A percentile compares a stretch with the other conserved stretches of the same genome.
phyloP scores from a whole-genome alignment of 2,329 filamentous ascomycete genomes.

The Madurella fahalii region DNA sequence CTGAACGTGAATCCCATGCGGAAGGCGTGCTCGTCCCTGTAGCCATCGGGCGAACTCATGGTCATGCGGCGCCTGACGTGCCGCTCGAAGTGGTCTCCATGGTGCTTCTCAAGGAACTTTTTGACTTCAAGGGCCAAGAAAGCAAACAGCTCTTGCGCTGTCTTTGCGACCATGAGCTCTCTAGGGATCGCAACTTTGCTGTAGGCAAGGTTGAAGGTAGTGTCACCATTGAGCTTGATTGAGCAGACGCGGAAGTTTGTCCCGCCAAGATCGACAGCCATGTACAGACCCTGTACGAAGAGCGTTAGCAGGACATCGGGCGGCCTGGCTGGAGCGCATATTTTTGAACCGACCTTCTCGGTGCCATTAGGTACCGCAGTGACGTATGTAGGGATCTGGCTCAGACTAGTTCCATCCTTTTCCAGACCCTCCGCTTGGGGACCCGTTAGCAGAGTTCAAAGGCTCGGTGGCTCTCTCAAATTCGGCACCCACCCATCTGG shows the following conservation, averaged over 20 bases:
- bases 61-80: constrained; percentile 63
- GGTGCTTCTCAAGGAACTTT: constrained; percentile 78
- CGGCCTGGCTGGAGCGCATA: background rate
- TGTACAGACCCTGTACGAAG: constrained; percentile 72
- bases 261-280: constrained; percentile 95
- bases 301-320: constrained; percentile 3
- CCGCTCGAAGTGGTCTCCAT: constrained; percentile 77
- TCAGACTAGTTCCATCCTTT: constrained; percentile 74
- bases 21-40: constrained; percentile 73
- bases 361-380: constrained; percentile 94
- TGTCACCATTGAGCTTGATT: constrained; percentile 87
- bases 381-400: constrained; percentile 96
- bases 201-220: constrained; percentile 89
- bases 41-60: constrained; percentile 54
- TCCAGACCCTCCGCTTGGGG: constrained; percentile 71
- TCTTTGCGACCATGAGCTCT: constrained; percentile 85
- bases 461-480: background rate
- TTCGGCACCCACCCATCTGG: constrained; percentile 63
- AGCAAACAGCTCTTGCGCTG: constrained; percentile 78
- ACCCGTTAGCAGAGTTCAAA: constrained; percentile 14
- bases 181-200: constrained; percentile 88
- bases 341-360: constrained; percentile 68
- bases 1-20: constrained; percentile 98
- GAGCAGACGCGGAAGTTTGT: constrained; percentile 99
- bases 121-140: constrained; percentile 95